These are phyloP conservation scores for Kluyveromyces marxianus DNA, from an alignment of 1,139 yeast species.

Conservation along the genomic window DNA sequence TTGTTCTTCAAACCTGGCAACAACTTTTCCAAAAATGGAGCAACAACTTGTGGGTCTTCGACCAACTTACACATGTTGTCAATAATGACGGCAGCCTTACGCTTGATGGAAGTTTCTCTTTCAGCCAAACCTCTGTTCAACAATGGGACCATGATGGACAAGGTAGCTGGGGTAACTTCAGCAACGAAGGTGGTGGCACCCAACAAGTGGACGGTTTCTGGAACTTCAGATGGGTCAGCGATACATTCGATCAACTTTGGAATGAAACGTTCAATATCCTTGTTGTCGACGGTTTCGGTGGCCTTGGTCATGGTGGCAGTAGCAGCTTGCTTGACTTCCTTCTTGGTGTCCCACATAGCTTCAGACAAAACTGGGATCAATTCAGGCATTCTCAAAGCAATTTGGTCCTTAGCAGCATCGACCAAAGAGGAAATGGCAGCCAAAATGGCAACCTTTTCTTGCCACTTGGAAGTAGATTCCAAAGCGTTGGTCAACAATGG, in stretches of 20 bases:
- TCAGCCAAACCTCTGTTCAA: conserved; percentile 99
- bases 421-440: conserved; percentile 80
- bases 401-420: conserved; percentile 90
- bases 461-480: conserved; percentile 84
- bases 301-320: conserved; percentile 92
- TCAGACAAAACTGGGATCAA: conserved; percentile 96
- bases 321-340: conserved; percentile 95
- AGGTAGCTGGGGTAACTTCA: conserved; percentile 98
- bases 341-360: conserved; percentile 99
- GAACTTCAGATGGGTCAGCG: conserved; percentile 93
- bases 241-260: conserved; percentile 96
- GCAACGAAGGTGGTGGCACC: conserved; percentile 99
- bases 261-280: conserved; percentile 98
- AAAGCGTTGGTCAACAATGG: conserved; percentile 72
- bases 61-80: conserved; percentile 99
- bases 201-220: conserved; percentile 96
- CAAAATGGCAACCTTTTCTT: conserved; percentile 90
- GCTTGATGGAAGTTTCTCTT: conserved; percentile 98
- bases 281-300: conserved; percentile 97
- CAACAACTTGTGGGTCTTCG: conserved; percentile 99
- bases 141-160: conserved; percentile 98
- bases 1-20: conserved; percentile 94
- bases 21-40: conserved; percentile 93
- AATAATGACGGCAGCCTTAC: conserved; percentile 98
- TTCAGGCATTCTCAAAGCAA: conserved; percentile 99